Base-by-base conservation (phyloP, 345 rosid genomes). In the Rhodomyrtus tomentosa region DNA sequence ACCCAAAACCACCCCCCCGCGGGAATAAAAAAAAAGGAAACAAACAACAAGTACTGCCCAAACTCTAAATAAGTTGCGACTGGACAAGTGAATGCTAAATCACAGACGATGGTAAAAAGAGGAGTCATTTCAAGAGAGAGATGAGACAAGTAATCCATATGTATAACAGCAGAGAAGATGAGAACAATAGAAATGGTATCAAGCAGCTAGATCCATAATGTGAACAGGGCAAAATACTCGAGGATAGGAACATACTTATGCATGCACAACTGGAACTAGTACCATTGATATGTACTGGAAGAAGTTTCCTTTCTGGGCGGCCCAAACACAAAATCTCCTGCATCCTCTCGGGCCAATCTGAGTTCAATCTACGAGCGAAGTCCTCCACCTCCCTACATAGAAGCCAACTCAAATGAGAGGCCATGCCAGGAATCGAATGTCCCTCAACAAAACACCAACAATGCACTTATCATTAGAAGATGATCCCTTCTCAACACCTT, bases 331-430 rank as follows among this genome's bases (percentile, higher is more conserved):
- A 88, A 81, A 95, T 92, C 89, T 93, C 94, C 85, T 90, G 92
- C 90, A 92, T 91, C 88, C 96, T 91, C 87, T 92, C 92, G 12
- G 94, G 95, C 96, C 96, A 95, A 84, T 91, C 94, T 45, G 99
- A 92, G 91, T 95, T 93, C 86, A 94, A 89, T 91, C 98, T 92
- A 50, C 96, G 90, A 52, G 98, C 98, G 93, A 95, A 96, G 85
- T 95, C 99, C 88, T 92, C 99, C 42, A 95, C 98, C 89, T 96
- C 99, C 89, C 99, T 96, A 12, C 54, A 59, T 51, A 48, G 10
- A 80, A 76, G 29, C 6, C 50, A n/a, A 16, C 9, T 12, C 49
- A 38, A 88, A 82, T 29, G 55, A 27, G 50, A 45, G 16, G 36
- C 9, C 79, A n/a, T 49, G 52, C 50, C 54, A 50, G 48, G 29